phyloP scores from a whole-genome alignment of 2,329 filamentous ascomycete species.

The Stenocarpella maydis region DNA sequence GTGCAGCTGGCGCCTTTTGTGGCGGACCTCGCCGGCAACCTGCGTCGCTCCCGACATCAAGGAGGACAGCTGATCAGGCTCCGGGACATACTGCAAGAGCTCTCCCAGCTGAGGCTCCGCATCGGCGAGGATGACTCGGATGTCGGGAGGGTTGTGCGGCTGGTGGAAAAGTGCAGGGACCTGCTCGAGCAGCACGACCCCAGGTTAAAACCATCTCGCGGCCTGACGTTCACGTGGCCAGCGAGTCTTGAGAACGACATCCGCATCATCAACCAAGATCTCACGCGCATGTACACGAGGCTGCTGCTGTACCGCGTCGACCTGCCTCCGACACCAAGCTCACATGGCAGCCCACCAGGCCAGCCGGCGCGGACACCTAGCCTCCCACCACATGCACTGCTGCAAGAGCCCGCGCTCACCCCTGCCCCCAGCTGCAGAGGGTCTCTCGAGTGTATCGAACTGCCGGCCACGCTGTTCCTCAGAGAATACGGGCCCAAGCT shows the following conservation, averaged over 20 bases:
- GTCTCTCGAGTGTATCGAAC: constrained; percentile 18
- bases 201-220: constrained; percentile 2
- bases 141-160: constrained; percentile 9
- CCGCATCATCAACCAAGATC: constrained; percentile 16
- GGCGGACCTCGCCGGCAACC: neutral
- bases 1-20: constrained; percentile 11
- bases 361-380: neutral
- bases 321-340: constrained; percentile 8
- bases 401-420: constrained; percentile 16
- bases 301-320: constrained; percentile 7
- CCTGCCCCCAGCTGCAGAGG: constrained; percentile 14
- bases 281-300: constrained; percentile 21
- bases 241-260: constrained; percentile 27
- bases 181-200: constrained; percentile 27
- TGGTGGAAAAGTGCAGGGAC: constrained; percentile 22
- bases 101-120: constrained; percentile 17
- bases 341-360: neutral
- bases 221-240: constrained; percentile 17
- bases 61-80: constrained; percentile 22
- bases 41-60: constrained; percentile 8
- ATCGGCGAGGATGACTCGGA: constrained; percentile 10
- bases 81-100: constrained; percentile 15
- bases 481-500: constrained; percentile 4
- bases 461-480: neutral
- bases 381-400: constrained; percentile 1